These are phyloP conservation scores for Camelina neglecta DNA, from an alignment of 345 rosid genomes.

Conservation along the genomic window DNA sequence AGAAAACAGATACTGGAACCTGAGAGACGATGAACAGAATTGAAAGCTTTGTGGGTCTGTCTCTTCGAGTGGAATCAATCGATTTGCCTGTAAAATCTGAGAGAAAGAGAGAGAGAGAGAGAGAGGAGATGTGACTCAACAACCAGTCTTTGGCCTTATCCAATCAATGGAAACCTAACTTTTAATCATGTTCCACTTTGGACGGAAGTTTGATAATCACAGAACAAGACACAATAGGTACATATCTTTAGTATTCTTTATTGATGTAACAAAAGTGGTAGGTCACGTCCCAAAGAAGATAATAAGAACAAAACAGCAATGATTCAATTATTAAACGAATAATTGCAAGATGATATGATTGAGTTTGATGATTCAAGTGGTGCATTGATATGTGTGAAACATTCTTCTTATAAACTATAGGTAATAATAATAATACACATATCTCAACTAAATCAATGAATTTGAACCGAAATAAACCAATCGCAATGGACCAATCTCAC, in stretches of 20 bases:
- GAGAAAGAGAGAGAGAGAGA: background rate
- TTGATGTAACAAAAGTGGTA: conserved; percentile 27
- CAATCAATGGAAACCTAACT: conserved; percentile 42
- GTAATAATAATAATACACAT: background rate
- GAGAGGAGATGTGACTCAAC: conserved; percentile 51
- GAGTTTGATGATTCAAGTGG: conserved; percentile 19
- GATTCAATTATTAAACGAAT: conserved; percentile 6
- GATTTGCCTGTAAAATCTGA: conserved; percentile 18
- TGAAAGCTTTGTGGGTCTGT: background rate
- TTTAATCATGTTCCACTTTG: conserved; percentile 36
- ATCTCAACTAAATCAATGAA: conserved; percentile 25
- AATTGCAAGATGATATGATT: conserved; percentile 24
- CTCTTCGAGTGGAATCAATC: conserved; percentile 37
- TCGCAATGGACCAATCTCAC: conserved; percentile 43
- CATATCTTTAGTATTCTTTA: conserved; percentile 22
- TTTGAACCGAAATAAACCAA: conserved; percentile 1
- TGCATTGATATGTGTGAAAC: conserved; percentile 32
- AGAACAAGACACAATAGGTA: conserved; percentile 26
- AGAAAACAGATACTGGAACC: conserved; percentile 25
- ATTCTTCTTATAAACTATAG: background rate
- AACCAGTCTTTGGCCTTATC: conserved; percentile 50
- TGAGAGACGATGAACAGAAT: conserved; percentile 10
- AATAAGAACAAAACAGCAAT: conserved; percentile 26
- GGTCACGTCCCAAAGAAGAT: conserved; percentile 37
- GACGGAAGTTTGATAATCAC: conserved; percentile 26